Evolutionary conservation across 306 rosid species (phyloP), one percentile per base, ranked within the genome.

Genomic region (Citrullus colocynthis): DNA sequence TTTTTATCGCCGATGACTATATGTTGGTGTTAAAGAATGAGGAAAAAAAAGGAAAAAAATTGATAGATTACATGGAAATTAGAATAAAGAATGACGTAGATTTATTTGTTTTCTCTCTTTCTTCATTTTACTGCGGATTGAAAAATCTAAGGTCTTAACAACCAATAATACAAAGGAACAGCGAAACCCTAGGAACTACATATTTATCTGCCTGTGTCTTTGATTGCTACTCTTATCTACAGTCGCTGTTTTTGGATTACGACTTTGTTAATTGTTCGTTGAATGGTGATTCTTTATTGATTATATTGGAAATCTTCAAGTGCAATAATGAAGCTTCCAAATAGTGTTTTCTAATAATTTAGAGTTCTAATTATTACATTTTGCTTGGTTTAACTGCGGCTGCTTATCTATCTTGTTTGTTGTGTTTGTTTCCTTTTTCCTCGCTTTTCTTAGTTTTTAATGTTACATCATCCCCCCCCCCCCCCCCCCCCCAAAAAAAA

Each of bases 391-490:
- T 57, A 56, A 76, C 48, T 36, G 79, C 67, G 44, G 71, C 21
- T 48, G 39, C 48, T 65, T 41, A 21, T 62, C n/a, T 77, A 14
- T 21, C 60, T 83, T 78, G 85, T 81, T 81, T 83, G 75, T 78
- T 82, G 85, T 77, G 80, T 74, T 82, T 76, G 81, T 78, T 78
- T 77, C 60, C 65, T 72, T 82, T 21, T 78, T 63, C 48, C 49
- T 80, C 66, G n/a, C 20, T 67, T 79, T 61, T 74, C 17, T 37
- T 28, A 24, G 28, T 24, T 24, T 24, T 24, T 24, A 24, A 24
- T 24, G 28, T 24, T 24, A 24, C 28, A 24, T 24, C 28, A 24
- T 24, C 28, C 28, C 28, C 28, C 1, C 28, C 28, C 28, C 1
- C 28, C 28, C 1, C 28, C 28, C 28, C 24, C 28, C 28, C 28